phyloP scores from a whole-genome alignment of 148 eudicot species.

The Rhododendron henanense region DNA sequence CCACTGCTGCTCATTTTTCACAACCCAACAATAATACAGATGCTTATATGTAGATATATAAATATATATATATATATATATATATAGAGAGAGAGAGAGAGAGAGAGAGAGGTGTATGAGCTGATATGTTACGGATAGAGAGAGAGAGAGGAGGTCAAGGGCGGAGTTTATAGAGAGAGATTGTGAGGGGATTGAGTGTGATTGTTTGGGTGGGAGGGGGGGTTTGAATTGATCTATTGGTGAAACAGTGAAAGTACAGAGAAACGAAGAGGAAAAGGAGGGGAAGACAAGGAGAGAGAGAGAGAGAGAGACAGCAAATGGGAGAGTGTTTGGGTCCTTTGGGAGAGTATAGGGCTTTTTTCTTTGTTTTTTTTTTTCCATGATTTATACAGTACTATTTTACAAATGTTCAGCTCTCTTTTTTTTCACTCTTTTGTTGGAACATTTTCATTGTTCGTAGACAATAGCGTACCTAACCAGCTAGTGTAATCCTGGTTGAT shows the following conservation, averaged over 20 bases:
- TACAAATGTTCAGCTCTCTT: background rate
- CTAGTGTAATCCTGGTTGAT: background rate
- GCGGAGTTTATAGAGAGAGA: background rate
- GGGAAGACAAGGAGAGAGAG: background rate
- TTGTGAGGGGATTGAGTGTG: background rate
- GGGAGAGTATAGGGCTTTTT: constrained; percentile 15
- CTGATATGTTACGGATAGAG: background rate
- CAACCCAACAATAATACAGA: background rate
- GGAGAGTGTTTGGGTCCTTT: background rate
- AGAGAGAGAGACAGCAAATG: background rate
- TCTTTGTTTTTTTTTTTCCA: background rate
- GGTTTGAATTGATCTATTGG: constrained; percentile 30
- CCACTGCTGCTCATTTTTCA: constrained; percentile 54
- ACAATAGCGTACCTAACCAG: background rate
- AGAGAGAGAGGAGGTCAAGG: background rate
- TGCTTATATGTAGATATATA: background rate
- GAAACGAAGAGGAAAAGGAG: constrained; percentile 7
- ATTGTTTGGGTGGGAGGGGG: background rate
- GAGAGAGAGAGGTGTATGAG: background rate
- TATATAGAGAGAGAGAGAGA: background rate
- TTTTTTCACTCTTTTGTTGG: background rate
- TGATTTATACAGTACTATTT: background rate
- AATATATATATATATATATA: background rate
- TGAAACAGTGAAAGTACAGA: background rate
- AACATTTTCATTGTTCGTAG: background rate